Base-by-base conservation (phyloP, 768 basidiomycete species). In the Nevesoporus exiguus region DNA sequence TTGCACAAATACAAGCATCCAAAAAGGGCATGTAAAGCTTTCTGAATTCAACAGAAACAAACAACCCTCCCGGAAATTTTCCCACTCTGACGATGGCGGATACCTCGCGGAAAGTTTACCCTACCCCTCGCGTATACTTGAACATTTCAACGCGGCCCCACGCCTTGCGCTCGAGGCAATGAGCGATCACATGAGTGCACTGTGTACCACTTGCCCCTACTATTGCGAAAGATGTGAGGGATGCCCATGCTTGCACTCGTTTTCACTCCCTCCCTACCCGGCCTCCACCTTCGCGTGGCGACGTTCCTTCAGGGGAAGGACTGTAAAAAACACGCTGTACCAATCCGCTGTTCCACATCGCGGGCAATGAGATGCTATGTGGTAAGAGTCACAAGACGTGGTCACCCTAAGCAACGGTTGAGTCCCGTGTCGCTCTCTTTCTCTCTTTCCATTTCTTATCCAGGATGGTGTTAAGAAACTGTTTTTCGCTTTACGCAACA, bases 251-350 rank as follows among this genome's bases (percentile, higher is more conserved):
- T n/a, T 1, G 21, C 33, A 11, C 14, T 11, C 13, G 9, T 33
- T 33, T 33, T 14, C n/a, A n/a, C n/a, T n/a, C n/a, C n/a, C n/a
- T n/a, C n/a, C n/a, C n/a, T n/a, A n/a, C n/a, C n/a, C n/a, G n/a
- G n/a, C n/a, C n/a, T n/a, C n/a, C 10, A 11, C n/a, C 9, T 3
- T n/a, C 21, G 9, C 3, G 15, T 15, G 45, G 54, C 90, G 90
- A 42, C 84, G 90, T 74, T 92, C 92, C 58, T 77, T 87, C 36
- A 88, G 86, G 64, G n/a, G 83, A 92, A 37, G 78, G 88, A n/a
- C 71, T 93, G 0, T 87, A 87, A 1, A 77, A 86, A 29, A 87
- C 92, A 75, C 85, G 82, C 11, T 90, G 81, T 67, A 84, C 82
- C 2, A 92, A 93, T 61, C 89, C 90, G 0, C 66, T 75, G 8